Percentiles rank a stretch among this genome's conserved stretches.
phyloP scores from a whole-genome alignment of 768 basidiomycete genomes.

The Lactarius psammicola region DNA sequence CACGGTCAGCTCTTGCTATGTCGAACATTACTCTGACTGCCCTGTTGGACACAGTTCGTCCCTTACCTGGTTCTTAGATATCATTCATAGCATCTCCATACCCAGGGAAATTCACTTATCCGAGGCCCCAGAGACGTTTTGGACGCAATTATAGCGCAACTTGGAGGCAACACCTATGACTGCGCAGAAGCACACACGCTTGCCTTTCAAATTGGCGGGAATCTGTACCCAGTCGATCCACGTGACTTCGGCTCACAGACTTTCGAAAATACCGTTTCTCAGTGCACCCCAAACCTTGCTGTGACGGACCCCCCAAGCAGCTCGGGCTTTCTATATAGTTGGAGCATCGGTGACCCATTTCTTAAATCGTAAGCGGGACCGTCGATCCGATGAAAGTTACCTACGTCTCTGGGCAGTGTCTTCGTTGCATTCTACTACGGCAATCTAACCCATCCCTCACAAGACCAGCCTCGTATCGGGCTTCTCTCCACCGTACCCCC shows the following conservation, averaged over 20 bases:
- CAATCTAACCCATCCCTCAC: slow-evolving; percentile 64
- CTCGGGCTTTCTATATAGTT: slow-evolving; percentile 62
- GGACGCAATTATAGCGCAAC: slow-evolving; percentile 41
- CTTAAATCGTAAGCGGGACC: slow-evolving; percentile 57
- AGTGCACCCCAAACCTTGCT: slow-evolving; percentile 55
- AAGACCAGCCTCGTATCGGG: slow-evolving; percentile 66
- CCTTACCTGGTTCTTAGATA: slow-evolving; percentile 7
- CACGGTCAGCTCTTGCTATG: slow-evolving; percentile 51
- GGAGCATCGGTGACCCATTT: slow-evolving; percentile 78
- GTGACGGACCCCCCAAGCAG: slow-evolving; percentile 63
- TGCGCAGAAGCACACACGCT: slow-evolving; percentile 63
- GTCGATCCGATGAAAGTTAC: neutral
- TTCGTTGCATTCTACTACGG: slow-evolving; percentile 70
- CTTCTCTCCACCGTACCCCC: slow-evolving; percentile 66
- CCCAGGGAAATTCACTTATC: slow-evolving; percentile 71
- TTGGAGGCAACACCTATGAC: slow-evolving; percentile 48
- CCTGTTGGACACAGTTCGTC: slow-evolving; percentile 66
- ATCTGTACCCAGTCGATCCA: slow-evolving; percentile 69
- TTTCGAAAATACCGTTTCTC: slow-evolving; percentile 28
- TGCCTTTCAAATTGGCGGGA: slow-evolving; percentile 66
- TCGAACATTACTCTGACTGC: slow-evolving; percentile 56
- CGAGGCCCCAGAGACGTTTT: slow-evolving; percentile 72
- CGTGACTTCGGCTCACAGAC: slow-evolving; percentile 61
- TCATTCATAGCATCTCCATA: slow-evolving; percentile 1
- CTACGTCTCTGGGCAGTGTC: slow-evolving; percentile 43